phyloP scores from a whole-genome alignment of 495 filamentous ascomycete genomes.

The Penicillium angulare region DNA sequence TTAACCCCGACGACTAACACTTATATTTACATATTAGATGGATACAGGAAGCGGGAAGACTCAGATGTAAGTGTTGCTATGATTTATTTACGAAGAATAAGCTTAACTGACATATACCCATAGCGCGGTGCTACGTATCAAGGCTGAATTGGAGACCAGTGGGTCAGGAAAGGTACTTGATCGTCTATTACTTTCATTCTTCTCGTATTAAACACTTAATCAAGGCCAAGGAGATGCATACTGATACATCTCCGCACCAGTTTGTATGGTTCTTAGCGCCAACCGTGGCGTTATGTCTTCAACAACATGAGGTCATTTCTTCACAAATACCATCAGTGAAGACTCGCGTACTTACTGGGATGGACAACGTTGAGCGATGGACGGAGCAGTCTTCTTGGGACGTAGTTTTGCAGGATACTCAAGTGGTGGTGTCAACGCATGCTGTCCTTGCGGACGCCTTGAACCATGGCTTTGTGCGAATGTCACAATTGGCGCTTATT shows the following conservation, averaged over 20 bases:
- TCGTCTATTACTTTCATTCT: background rate
- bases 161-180: conserved; percentile 55
- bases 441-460: conserved; percentile 78
- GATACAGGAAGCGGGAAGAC: conserved; percentile 94
- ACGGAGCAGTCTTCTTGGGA: conserved; percentile 70
- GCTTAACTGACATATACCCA: conserved; percentile 5
- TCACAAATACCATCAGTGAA: conserved; percentile 61
- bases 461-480: conserved; percentile 72
- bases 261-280: conserved; percentile 85
- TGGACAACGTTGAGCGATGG: conserved; percentile 74
- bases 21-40: conserved; percentile 56
- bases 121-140: conserved; percentile 78
- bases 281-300: conserved; percentile 68
- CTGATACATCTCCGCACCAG: conserved; percentile 34
- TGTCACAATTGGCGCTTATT: conserved; percentile 65
- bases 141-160: conserved; percentile 66
- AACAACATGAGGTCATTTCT: conserved; percentile 67
- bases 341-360: conserved; percentile 63
- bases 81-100: background rate
- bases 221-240: too few relatives aligned
- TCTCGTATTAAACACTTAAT: too few relatives aligned
- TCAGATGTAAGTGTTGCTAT: conserved; percentile 64
- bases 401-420: conserved; percentile 61
- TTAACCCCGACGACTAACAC: background rate
- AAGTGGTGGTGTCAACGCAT: conserved; percentile 76